A percentile compares a stretch with the other conserved stretches of the same genome.
phyloP scores from a whole-genome alignment of 2,329 filamentous ascomycete species.

The Arthrobotrys sinensis region DNA sequence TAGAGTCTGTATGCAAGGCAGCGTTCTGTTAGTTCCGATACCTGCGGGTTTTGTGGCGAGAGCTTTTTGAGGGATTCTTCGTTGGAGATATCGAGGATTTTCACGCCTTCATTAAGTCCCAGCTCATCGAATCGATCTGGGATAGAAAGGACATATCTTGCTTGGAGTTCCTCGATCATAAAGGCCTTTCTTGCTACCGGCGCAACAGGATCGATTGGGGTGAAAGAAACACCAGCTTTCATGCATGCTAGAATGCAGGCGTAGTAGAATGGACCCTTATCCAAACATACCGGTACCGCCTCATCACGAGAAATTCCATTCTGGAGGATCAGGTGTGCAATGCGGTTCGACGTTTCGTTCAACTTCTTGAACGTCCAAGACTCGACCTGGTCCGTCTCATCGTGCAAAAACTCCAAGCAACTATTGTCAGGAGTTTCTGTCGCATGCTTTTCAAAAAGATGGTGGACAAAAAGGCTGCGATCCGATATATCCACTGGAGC shows the following conservation, averaged over 20 bases:
- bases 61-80: constrained; percentile 38
- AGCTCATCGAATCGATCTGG: constrained; percentile 48
- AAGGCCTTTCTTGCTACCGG: constrained; percentile 63
- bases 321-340: constrained; percentile 63
- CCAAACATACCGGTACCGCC: constrained; percentile 63
- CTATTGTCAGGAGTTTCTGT: constrained; percentile 63
- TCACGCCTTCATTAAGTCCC: constrained; percentile 19
- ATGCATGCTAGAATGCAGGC: constrained; percentile 64
- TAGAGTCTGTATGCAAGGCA: constrained; percentile 69
- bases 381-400: constrained; percentile 64
- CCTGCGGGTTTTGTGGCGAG: constrained; percentile 63
- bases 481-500: constrained; percentile 44
- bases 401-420: constrained; percentile 68
- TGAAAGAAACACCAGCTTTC: constrained; percentile 65
- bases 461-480: constrained; percentile 65
- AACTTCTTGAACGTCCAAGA: constrained; percentile 65
- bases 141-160: constrained; percentile 59
- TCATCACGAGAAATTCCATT: constrained; percentile 62
- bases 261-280: constrained; percentile 64
- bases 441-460: constrained; percentile 67
- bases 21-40: constrained; percentile 64
- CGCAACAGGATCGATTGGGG: constrained; percentile 64
- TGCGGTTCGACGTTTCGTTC: constrained; percentile 62
- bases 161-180: constrained; percentile 64
- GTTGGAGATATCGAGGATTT: constrained; percentile 59